These are phyloP conservation scores for Cladobotryum mycophilum DNA, from an alignment of 2,329 filamentous ascomycete species.

Conservation along the genomic window DNA sequence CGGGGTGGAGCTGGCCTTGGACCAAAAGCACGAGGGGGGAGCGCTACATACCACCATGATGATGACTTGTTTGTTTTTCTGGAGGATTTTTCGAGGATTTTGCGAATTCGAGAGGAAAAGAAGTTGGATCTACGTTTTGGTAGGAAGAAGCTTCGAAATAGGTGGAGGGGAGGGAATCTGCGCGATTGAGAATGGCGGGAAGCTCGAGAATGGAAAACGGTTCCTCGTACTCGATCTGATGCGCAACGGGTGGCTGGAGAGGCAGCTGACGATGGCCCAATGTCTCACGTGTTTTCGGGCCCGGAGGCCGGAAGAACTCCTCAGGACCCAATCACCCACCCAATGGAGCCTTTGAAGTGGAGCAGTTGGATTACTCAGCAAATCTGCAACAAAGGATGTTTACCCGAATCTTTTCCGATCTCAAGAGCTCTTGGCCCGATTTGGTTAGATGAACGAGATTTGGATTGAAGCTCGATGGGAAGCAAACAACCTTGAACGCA, in stretches of 20 bases:
- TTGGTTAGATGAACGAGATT: no score
- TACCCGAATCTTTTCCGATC: no score
- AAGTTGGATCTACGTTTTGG: neutral
- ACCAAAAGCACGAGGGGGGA: conserved; percentile 7
- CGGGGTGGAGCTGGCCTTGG: neutral
- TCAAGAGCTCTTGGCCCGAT: no score
- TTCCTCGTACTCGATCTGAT: conserved; percentile 1
- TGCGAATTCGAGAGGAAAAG: neutral
- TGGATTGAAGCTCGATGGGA: no score
- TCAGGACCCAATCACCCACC: no score
- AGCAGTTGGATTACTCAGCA: neutral
- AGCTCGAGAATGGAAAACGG: neutral
- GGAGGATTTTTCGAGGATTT: neutral
- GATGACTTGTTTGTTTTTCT: conserved; percentile 7
- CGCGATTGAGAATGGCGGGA: neutral
- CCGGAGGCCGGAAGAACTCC: no score
- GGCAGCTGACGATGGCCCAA: conserved; percentile 9
- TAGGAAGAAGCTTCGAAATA: neutral
- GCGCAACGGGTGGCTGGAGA: conserved; percentile 8
- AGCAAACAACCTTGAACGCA: no score
- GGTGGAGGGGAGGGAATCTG: neutral
- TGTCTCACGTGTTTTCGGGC: conserved; percentile 6
- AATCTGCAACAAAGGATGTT: no score
- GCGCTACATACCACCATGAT: conserved; percentile 29
- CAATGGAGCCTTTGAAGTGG: neutral